phyloP scores from a whole-genome alignment of 1,284 basidiomycete genomes.

The Hypsizygus ulmarius region DNA sequence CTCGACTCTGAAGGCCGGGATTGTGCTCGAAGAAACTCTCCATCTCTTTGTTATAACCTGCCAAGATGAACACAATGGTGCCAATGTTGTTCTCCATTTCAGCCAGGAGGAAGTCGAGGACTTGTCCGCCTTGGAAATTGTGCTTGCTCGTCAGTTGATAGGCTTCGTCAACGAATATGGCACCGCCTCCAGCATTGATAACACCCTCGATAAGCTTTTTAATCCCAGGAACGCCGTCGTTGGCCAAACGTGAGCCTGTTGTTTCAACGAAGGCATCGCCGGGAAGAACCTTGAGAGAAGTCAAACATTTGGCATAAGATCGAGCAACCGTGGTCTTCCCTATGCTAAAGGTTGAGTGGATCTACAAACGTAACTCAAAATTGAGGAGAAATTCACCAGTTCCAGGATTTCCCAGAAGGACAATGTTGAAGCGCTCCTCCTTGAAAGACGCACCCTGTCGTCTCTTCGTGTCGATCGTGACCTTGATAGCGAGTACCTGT shows the following conservation, averaged over 20 bases:
- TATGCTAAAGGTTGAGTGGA: slow-evolving; percentile 23
- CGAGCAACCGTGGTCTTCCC: slow-evolving; percentile 71
- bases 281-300: slow-evolving; percentile 52
- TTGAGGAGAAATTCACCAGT: slow-evolving; percentile 41
- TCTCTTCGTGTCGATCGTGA: slow-evolving; percentile 44
- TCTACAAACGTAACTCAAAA: background rate
- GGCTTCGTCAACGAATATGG: slow-evolving; percentile 67
- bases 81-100: slow-evolving; percentile 72
- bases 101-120: slow-evolving; percentile 63
- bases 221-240: slow-evolving; percentile 50
- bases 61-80: slow-evolving; percentile 64
- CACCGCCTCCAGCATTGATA: slow-evolving; percentile 53
- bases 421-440: slow-evolving; percentile 52
- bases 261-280: slow-evolving; percentile 56
- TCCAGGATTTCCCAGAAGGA: slow-evolving; percentile 61
- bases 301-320: slow-evolving; percentile 58
- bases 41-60: slow-evolving; percentile 69
- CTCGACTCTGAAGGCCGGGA: slow-evolving; percentile 61
- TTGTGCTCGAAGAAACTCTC: slow-evolving; percentile 75
- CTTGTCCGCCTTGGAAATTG: slow-evolving; percentile 47
- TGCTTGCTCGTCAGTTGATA: slow-evolving; percentile 56
- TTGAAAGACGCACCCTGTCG: slow-evolving; percentile 47
- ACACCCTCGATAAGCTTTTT: slow-evolving; percentile 50
- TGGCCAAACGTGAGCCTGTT: slow-evolving; percentile 55
- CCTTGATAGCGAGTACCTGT: slow-evolving; percentile 48